Evolutionary conservation across 805 yeast genomes (phyloP).

Genomic region (Candida awuae): DNA sequence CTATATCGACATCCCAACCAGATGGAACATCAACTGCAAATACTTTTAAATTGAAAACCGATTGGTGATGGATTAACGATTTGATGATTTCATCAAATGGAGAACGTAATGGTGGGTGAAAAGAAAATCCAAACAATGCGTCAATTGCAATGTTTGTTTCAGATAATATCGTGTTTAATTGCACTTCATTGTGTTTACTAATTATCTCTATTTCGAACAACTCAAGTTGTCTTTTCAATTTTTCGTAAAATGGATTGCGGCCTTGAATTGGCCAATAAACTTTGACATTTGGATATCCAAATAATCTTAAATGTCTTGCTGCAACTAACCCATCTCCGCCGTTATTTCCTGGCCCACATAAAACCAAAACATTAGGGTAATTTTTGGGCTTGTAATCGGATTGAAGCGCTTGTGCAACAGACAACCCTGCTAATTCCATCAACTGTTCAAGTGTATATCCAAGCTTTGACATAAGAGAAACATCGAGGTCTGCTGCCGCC

Average conservation of each 20-base stretch:
- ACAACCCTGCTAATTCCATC: constrained; percentile 94
- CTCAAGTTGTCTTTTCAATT: constrained; percentile 57
- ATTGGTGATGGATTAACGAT: constrained; percentile 30
- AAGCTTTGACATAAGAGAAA: constrained; percentile 71
- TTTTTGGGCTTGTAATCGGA: constrained; percentile 51
- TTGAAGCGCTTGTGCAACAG: constrained; percentile 84
- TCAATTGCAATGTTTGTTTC: constrained; percentile 55
- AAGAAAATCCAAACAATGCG: constrained; percentile 88
- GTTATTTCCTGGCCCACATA: constrained; percentile 95
- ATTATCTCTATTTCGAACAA: constrained; percentile 56
- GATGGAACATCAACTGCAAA: constrained; percentile 88
- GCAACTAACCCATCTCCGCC: constrained; percentile 97
- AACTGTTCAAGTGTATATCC: constrained; percentile 79
- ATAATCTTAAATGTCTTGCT: constrained; percentile 76
- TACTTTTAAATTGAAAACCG: constrained; percentile 40
- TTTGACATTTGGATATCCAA: constrained; percentile 63
- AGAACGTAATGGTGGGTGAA: constrained; percentile 75
- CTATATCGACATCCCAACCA: constrained; percentile 94
- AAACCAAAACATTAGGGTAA: constrained; percentile 38
- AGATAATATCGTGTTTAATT: constrained; percentile 23
- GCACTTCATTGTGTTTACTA: constrained; percentile 13
- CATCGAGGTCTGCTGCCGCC: constrained; percentile 71
- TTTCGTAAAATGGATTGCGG: constrained; percentile 46
- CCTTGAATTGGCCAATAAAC: constrained; percentile 73
- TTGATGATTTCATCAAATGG: constrained; percentile 54